A percentile compares a stretch with the other conserved stretches of the same genome.
Conservation (phyloP, 352 stramenopile species). For the Pythium rishiriense region DNA sequence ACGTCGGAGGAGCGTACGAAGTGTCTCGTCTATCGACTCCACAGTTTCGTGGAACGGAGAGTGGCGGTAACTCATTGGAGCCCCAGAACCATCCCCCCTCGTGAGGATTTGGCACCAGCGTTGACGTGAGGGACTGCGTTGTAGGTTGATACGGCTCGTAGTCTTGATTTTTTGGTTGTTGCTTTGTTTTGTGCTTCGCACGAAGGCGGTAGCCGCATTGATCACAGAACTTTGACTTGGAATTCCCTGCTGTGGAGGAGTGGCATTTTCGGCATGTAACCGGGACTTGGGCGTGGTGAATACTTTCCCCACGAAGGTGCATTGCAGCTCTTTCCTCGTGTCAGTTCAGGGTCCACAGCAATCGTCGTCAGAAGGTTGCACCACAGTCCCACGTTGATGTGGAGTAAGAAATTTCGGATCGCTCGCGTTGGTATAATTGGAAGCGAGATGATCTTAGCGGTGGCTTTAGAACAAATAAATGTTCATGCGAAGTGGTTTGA, state of each 20-base stretch:
- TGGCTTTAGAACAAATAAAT: background rate
- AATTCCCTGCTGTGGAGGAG: background rate
- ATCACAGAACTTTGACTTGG: slow-evolving; percentile 20
- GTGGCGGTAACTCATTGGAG: background rate
- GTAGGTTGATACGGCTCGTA: background rate
- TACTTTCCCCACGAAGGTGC: no score
- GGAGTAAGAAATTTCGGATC: background rate
- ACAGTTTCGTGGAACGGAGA: background rate
- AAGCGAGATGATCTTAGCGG: background rate
- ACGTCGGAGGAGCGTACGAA: background rate
- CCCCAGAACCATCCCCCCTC: slow-evolving; percentile 23
- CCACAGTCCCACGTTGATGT: background rate
- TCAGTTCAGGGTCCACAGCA: background rate
- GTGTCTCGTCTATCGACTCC: background rate
- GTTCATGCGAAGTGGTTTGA: background rate
- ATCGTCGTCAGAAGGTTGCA: background rate
- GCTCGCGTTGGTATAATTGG: background rate
- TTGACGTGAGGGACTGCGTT: background rate
- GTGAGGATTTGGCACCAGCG: background rate
- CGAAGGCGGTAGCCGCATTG: slow-evolving; percentile 24
- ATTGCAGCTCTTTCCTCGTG: no score
- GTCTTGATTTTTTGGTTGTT: background rate
- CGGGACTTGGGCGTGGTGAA: no score
- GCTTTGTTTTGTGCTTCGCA: background rate
- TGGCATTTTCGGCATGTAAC: slow-evolving; percentile 8